These are phyloP conservation scores for Gaeumannomyces sp. DNA, from an alignment of 2,329 filamentous ascomycete genomes.

Conservation along the genomic window DNA sequence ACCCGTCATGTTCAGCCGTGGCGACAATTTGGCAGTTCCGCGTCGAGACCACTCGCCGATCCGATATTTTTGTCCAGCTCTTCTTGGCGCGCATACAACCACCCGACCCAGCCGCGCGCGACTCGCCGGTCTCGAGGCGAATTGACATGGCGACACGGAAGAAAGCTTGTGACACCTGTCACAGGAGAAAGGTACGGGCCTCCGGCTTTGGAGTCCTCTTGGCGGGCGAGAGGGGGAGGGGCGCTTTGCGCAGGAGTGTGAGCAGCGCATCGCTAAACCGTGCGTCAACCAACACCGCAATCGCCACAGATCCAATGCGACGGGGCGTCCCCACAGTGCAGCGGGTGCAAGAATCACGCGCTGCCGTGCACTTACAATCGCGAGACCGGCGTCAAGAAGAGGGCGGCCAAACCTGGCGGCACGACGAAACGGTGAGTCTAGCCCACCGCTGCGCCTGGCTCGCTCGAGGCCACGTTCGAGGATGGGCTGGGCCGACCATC, in stretches of 20 bases:
- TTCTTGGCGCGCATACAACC: background rate
- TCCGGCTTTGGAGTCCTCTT: background rate
- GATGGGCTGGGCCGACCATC: background rate
- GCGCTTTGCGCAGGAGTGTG: background rate
- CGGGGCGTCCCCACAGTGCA: conserved; percentile 13
- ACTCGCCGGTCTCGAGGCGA: background rate
- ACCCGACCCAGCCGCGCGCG: background rate
- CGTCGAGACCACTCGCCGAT: background rate
- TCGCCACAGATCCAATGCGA: conserved; percentile 13
- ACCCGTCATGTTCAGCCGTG: background rate
- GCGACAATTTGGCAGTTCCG: background rate
- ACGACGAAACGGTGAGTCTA: background rate
- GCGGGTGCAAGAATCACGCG: conserved; percentile 14
- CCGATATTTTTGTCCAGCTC: background rate
- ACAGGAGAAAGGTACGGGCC: conserved; percentile 14
- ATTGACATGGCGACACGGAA: conserved; percentile 8
- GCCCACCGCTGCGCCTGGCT: background rate
- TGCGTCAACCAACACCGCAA: background rate
- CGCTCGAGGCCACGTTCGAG: background rate
- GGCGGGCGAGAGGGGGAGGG: background rate
- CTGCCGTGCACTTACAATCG: conserved; percentile 12
- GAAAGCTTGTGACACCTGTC: conserved; percentile 15
- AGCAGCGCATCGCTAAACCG: background rate
- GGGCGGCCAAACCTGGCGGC: conserved; percentile 3
- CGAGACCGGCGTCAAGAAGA: conserved; percentile 7